phyloP scores from a whole-genome alignment of 2,329 filamentous ascomycete genomes.

The Xylaria sp. region DNA sequence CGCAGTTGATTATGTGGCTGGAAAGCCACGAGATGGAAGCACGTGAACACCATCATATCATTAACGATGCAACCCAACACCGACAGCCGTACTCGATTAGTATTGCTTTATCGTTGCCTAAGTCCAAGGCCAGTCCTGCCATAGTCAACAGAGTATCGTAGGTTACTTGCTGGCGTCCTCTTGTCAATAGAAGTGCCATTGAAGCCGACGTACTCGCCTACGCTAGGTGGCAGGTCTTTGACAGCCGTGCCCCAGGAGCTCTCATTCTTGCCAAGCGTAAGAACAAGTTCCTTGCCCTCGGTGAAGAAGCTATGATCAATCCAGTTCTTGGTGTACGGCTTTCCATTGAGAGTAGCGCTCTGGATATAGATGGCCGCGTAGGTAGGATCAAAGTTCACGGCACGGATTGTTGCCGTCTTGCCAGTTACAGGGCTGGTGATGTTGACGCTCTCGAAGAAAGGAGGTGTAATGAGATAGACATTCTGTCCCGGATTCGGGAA shows the following conservation, averaged over 20 bases:
- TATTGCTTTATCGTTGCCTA: slow-evolving; percentile 1
- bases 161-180: slow-evolving; percentile 3
- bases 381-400: slow-evolving; percentile 64
- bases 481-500: slow-evolving; percentile 73
- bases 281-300: slow-evolving; percentile 66
- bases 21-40: background rate
- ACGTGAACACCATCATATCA: slow-evolving; percentile 11
- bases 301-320: slow-evolving; percentile 70
- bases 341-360: slow-evolving; percentile 65
- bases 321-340: slow-evolving; percentile 68
- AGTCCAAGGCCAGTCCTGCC: slow-evolving; percentile 10
- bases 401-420: slow-evolving; percentile 64
- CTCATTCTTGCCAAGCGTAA: slow-evolving; percentile 65
- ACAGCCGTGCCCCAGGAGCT: slow-evolving; percentile 67
- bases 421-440: slow-evolving; percentile 63
- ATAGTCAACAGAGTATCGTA: slow-evolving; percentile 12
- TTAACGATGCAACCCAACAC: slow-evolving; percentile 6
- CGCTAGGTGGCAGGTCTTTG: slow-evolving; percentile 67
- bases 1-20: background rate
- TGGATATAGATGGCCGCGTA: slow-evolving; percentile 69
- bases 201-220: slow-evolving; percentile 46
- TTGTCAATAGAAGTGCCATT: slow-evolving; percentile 26
- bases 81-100: background rate
- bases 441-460: slow-evolving; percentile 67
- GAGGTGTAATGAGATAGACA: slow-evolving; percentile 73